phyloP scores from a whole-genome alignment of 164 flowering plant genomes.

The Aristolochia fimbriata region DNA sequence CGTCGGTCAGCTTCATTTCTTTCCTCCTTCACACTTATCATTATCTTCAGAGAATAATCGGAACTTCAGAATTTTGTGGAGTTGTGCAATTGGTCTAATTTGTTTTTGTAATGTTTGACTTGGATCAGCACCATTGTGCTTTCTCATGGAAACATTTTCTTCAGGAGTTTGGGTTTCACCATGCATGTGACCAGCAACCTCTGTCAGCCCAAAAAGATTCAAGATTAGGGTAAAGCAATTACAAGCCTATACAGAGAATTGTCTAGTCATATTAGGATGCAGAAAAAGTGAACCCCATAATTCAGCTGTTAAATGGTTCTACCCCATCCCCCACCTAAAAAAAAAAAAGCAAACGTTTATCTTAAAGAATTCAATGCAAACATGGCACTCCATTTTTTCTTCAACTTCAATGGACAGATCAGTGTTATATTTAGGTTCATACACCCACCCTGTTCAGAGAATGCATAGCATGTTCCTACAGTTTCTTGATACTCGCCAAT shows the following conservation, averaged over 20 bases:
- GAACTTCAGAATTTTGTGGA: slow-evolving; percentile 52
- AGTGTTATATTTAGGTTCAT: too few relatives aligned
- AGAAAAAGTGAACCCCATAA: background rate
- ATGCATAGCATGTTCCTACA: slow-evolving; percentile 55
- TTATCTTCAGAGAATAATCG: slow-evolving; percentile 28
- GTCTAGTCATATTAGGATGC: background rate
- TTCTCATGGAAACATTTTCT: slow-evolving; percentile 33
- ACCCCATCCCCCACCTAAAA: too few relatives aligned
- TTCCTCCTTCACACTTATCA: slow-evolving; percentile 5
- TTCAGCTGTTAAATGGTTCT: background rate
- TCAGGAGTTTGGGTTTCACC: slow-evolving; percentile 61
- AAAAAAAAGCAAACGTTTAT: background rate
- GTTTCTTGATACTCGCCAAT: slow-evolving; percentile 74
- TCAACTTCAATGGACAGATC: background rate
- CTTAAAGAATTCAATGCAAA: background rate
- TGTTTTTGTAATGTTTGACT: slow-evolving; percentile 37
- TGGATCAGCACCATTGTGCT: slow-evolving; percentile 32
- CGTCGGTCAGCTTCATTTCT: background rate
- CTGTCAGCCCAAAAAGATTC: background rate
- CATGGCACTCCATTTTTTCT: background rate
- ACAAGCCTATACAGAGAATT: too few relatives aligned
- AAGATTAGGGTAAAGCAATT: too few relatives aligned
- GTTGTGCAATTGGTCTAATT: slow-evolving; percentile 40
- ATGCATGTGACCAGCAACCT: slow-evolving; percentile 30
- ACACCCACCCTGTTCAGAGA: slow-evolving; percentile 48